Evolutionary conservation across 768 basidiomycete species (phyloP), one percentile per base, ranked within the genome.

Genomic region (Phlegmacium glaucopus): DNA sequence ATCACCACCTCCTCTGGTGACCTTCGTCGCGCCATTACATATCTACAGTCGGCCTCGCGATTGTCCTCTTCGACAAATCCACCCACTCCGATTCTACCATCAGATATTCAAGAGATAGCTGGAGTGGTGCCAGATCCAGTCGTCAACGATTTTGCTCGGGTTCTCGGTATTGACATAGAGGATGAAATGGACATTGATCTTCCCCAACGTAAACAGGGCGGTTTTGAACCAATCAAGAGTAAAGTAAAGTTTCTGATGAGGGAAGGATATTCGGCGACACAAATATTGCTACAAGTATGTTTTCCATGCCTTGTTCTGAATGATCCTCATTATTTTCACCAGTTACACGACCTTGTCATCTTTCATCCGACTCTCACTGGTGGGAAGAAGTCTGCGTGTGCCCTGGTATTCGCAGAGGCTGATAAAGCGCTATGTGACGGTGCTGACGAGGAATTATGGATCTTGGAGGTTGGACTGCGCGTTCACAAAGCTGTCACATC

Each of bases 341-440:
- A 99, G 96, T 65, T 98, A 18, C 96, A 99, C 61, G 95, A 98
- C 59, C 71, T 91, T 16, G 76, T 97, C 46, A 75, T 94, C 35
- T 72, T 80, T n/a, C 85, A 97, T 64, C 88, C 88, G 4, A 83
- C 83, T 1, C 68, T 99, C 44, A 80, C 82, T 12, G 82, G 87
- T 16, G 78, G 82, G 18, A 87, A 90, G 50, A 98, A 98, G 63
- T 80, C 90, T 10, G 67, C 68, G 26, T 87, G 89, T 50, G 90
- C 88, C 3, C 72, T 96, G 15, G 82, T 82, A 4, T 85, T 99
- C 53, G 96, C 92, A 3, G 93, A 96, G 63, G 92, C 91, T 22
- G 96, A 99, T 68, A 98, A 98, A 65, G 91, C 90, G 0, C 70
- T 99, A 17, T 91, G 89, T 55, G 95, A 98, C 53, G 96, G 96